Percentiles rank a stretch among this genome's conserved stretches.
Conservation (phyloP, 768 basidiomycete genomes). For the Panaeolus cyanescens region DNA sequence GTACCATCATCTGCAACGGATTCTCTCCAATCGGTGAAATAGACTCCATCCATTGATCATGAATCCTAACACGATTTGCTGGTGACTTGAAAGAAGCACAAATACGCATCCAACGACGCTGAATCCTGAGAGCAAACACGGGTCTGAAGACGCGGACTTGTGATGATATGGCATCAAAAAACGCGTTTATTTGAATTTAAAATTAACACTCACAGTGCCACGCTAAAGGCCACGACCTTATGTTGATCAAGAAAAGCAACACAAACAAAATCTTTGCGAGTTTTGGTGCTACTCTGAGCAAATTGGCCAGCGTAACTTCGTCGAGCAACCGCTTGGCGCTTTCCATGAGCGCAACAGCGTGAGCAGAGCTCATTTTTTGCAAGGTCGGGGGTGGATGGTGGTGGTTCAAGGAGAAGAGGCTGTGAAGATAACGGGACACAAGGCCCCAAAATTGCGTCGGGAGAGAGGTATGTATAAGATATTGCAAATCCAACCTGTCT, state of each 20-base stretch:
- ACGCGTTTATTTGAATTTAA: neutral
- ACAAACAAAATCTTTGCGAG: slow-evolving; percentile 43
- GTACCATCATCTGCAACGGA: slow-evolving; percentile 49
- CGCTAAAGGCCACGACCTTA: slow-evolving; percentile 59
- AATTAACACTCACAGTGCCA: slow-evolving; percentile 64
- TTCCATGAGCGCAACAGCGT: neutral
- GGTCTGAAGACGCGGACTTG: slow-evolving; percentile 56
- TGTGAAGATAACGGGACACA: neutral
- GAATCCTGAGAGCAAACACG: slow-evolving; percentile 35
- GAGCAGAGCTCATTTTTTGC: neutral
- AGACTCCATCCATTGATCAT: slow-evolving; percentile 46
- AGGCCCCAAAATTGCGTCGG: neutral
- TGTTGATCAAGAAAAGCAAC: slow-evolving; percentile 57
- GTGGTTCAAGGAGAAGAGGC: neutral
- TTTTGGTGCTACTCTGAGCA: slow-evolving; percentile 10
- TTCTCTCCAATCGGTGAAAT: slow-evolving; percentile 55
- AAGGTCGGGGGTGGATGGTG: neutral
- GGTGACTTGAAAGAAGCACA: slow-evolving; percentile 39
- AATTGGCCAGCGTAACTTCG: neutral
- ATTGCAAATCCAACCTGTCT: neutral
- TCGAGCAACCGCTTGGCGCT: neutral
- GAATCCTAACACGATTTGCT: slow-evolving; percentile 28
- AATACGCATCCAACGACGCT: slow-evolving; percentile 31
- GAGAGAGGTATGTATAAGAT: neutral
- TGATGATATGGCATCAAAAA: slow-evolving; percentile 7